These are phyloP conservation scores for Serendipita sp. DNA, from an alignment of 768 basidiomycete species.

Conservation along the genomic window DNA sequence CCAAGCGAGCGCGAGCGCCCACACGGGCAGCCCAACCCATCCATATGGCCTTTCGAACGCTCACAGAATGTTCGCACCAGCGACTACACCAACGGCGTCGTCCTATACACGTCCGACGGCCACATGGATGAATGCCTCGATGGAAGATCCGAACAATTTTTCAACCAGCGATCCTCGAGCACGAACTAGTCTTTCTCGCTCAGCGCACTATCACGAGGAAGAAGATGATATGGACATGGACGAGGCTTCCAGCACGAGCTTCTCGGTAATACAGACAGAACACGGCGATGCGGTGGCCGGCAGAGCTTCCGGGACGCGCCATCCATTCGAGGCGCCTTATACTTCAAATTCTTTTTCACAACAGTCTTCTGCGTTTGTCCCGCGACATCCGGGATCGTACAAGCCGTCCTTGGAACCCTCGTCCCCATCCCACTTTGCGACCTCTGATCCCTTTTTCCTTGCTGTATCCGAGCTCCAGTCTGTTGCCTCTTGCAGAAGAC, in stretches of 20 bases:
- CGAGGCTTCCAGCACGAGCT: not conserved
- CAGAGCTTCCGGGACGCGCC: not conserved
- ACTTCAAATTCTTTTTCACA: not conserved
- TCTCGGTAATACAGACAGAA: not conserved
- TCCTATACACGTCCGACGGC: not conserved
- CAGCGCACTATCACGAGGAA: not conserved
- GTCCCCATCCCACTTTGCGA: not conserved
- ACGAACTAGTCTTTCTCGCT: too few species aligned
- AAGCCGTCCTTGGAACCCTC: too few species aligned
- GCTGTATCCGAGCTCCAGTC: not conserved
- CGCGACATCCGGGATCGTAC: not conserved
- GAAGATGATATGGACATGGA: not conserved
- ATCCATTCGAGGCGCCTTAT: not conserved
- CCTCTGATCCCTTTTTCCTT: not conserved
- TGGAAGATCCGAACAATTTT: not conserved
- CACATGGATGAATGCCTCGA: not conserved
- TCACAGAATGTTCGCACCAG: conserved; percentile 1
- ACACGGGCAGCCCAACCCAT: not conserved
- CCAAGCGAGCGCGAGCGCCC: not conserved
- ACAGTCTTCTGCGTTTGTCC: not conserved
- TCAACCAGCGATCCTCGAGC: not conserved
- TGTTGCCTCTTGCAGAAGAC: not conserved
- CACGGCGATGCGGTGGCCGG: not conserved
- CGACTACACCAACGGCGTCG: not conserved
- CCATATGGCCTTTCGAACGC: not conserved